Evolutionary conservation across 306 rosid species (phyloP), one percentile per base, ranked within the genome.

Genomic region (Glycine latifolia): DNA sequence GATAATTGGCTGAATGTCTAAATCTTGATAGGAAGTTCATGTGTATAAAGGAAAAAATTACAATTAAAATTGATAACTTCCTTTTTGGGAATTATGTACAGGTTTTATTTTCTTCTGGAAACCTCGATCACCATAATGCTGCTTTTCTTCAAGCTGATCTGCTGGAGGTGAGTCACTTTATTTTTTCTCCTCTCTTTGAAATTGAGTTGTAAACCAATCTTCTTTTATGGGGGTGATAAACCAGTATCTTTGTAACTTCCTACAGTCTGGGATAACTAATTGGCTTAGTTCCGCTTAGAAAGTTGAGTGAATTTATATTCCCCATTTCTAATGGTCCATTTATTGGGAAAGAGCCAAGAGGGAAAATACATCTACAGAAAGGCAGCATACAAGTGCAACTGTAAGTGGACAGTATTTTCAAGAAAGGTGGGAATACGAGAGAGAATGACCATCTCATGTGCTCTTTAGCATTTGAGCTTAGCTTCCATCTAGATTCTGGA

Each of bases 81-180:
- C 47, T 10, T 35, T 58, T 78, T 72, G 67, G 56, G 84, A 50
- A 62, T 83, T 71, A 79, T 68, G 52, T 48, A 47, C 88, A 96
- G 99, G 91, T 86, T 52, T 90, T 93, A 65, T 89, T 87, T 89
- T 86, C 93, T 83, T 87, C 97, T 67, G 92, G 94, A 82, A 89
- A 81, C 58, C 81, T 49, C 20, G 90, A 87, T 83, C 80, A 83
- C 69, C 91, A 65, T 10, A 92, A 78, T 86, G 85, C 89, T 77
- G n/a, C 79, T 85, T 79, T 61, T 55, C 93, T 94, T 74, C 87
- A 82, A 85, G 81, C 88, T 82, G 98, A 94, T 86, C 88, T 92
- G 77, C 85, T 91, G 83, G 98, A 89, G 96, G 99, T 94, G 78
- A 87, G 84, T 83, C 71, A 39, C 81, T 82, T 68, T 31, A 14